These are phyloP conservation scores for Pyronema omphalodes DNA, from an alignment of 495 filamentous ascomycete genomes.

Conservation along the genomic window DNA sequence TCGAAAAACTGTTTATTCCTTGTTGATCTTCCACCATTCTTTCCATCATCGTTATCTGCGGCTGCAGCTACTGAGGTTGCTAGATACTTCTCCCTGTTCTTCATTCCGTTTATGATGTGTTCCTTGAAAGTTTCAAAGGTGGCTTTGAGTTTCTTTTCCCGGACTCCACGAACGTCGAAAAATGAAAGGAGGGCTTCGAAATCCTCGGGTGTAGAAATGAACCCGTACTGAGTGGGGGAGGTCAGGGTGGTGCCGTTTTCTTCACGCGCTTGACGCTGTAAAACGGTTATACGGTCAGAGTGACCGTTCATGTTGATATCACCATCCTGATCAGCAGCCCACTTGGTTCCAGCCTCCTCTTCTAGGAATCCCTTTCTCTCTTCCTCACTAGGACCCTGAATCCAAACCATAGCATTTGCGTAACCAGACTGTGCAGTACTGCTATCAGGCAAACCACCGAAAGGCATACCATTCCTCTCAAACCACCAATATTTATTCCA, in stretches of 20 bases:
- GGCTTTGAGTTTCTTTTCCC: conserved; percentile 70
- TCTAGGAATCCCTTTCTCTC: conserved; percentile 66
- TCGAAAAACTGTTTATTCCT: conserved; percentile 52
- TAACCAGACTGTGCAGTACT: conserved; percentile 75
- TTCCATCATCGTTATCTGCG: conserved; percentile 35
- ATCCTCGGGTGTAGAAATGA: conserved; percentile 58
- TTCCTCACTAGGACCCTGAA: conserved; percentile 83
- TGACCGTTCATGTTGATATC: conserved; percentile 34
- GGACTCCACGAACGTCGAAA: conserved; percentile 67
- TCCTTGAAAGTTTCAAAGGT: conserved; percentile 63
- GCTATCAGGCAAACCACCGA: conserved; percentile 66
- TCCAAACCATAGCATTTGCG: conserved; percentile 87
- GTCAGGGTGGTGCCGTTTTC: conserved; percentile 66
- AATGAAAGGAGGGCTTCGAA: conserved; percentile 66
- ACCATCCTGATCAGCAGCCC: conserved; percentile 24
- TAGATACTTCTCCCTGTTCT: conserved; percentile 53
- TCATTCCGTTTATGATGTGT: conserved; percentile 64
- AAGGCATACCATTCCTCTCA: conserved; percentile 96
- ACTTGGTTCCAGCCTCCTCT: conserved; percentile 33
- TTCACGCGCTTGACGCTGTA: conserved; percentile 69
- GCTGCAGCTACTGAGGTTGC: conserved; percentile 30
- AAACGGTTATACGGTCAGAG: conserved; percentile 53
- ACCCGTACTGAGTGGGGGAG: conserved; percentile 73
- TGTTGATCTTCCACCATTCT: conserved; percentile 50
- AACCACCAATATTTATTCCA: conserved; percentile 99